Evolutionary conservation across 495 filamentous ascomycete species (phyloP).

Genomic region (Aspergillus diversus): DNA sequence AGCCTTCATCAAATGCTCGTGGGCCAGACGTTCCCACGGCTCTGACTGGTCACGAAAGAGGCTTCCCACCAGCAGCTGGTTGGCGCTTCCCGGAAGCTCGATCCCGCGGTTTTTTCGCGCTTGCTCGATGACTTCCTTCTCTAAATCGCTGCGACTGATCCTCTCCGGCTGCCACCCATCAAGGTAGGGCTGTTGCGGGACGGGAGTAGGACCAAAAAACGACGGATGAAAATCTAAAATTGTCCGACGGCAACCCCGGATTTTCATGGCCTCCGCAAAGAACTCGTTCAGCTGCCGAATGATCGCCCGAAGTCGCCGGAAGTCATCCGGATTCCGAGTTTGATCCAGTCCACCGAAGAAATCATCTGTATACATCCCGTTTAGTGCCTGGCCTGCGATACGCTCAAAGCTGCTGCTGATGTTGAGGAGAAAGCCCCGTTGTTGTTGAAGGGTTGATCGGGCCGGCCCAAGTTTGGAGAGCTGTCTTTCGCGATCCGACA

Average conservation of each 20-base stretch:
- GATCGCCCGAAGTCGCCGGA: constrained; percentile 61
- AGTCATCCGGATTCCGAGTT: not conserved
- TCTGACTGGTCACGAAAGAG: constrained; percentile 48
- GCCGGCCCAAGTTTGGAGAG: constrained; percentile 53
- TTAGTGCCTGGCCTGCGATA: constrained; percentile 52
- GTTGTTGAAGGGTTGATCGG: constrained; percentile 52
- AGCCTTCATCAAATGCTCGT: constrained; percentile 25
- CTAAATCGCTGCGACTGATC: no score
- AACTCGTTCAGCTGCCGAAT: constrained; percentile 59
- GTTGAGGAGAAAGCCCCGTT: constrained; percentile 55
- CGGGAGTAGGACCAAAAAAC: no score
- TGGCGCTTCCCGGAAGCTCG: constrained; percentile 51
- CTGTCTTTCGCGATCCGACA: constrained; percentile 20
- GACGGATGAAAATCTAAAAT: no score
- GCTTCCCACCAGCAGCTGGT: constrained; percentile 44
- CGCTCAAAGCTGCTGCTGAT: constrained; percentile 56
- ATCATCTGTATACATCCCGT: constrained; percentile 56
- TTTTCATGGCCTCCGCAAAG: constrained; percentile 56
- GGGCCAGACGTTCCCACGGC: constrained; percentile 41
- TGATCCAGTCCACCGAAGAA: constrained; percentile 56
- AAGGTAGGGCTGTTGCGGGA: no score
- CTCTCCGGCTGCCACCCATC: no score
- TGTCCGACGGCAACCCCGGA: constrained; percentile 48
- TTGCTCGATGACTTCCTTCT: constrained; percentile 24
- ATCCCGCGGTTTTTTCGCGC: constrained; percentile 36